phyloP scores from a whole-genome alignment of 2,329 filamentous ascomycete species.

The Fusarium odoratissimum region DNA sequence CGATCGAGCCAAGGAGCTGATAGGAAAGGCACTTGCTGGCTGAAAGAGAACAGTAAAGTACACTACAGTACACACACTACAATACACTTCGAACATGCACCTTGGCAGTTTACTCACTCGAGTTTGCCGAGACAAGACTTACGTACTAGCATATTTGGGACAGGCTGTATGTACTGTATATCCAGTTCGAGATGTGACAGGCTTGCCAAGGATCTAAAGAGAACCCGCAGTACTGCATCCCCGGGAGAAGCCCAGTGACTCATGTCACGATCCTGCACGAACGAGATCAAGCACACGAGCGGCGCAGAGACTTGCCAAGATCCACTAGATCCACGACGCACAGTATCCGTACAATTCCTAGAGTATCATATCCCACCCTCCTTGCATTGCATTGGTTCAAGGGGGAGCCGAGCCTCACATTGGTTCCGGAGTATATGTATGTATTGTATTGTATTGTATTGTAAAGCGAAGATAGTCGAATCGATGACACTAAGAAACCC shows the following conservation, averaged over 20 bases:
- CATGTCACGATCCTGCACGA: constrained; percentile 11
- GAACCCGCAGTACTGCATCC: not conserved
- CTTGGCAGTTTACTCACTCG: not conserved
- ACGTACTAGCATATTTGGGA: not conserved
- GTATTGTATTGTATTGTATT: not conserved
- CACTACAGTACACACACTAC: not conserved
- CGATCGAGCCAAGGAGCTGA: constrained; percentile 69
- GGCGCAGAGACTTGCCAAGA: not conserved
- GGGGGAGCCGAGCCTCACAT: not conserved
- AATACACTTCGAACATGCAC: not conserved
- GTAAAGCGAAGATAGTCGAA: not conserved
- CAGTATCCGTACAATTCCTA: not conserved
- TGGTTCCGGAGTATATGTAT: not conserved
- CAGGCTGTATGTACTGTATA: not conserved
- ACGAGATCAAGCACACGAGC: not conserved
- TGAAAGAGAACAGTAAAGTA: constrained; percentile 1
- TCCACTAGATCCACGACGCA: not conserved
- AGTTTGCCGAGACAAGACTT: not conserved
- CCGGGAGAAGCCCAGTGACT: not conserved
- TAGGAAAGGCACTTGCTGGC: constrained; percentile 68
- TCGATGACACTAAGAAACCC: not conserved
- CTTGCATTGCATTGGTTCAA: constrained; percentile 19
- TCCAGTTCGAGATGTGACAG: not conserved
- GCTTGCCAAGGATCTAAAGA: constrained; percentile 6
- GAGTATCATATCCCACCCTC: not conserved